phyloP scores from a whole-genome alignment of 768 basidiomycete species.

The Brasilioporus rufonigricans region DNA sequence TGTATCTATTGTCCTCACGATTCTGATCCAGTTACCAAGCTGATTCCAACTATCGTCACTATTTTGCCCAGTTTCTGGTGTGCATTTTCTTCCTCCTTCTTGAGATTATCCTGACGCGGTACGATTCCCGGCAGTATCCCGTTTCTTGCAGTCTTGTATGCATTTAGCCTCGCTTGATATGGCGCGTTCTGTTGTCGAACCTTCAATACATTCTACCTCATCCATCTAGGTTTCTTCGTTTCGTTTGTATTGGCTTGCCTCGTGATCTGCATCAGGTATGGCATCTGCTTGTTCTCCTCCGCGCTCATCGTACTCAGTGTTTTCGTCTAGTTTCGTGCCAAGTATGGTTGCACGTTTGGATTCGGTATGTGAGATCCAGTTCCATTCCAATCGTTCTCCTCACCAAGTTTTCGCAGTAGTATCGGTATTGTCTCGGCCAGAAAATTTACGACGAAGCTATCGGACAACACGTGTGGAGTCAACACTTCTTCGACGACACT shows the following conservation, averaged over 20 bases:
- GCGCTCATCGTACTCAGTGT: background rate
- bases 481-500: constrained; percentile 10
- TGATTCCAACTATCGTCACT: constrained; percentile 12
- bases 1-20: background rate
- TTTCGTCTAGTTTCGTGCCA: background rate
- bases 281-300: background rate
- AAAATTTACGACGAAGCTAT: constrained; percentile 9
- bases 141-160: background rate
- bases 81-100: background rate
- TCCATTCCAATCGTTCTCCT: background rate
- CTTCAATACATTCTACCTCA: background rate
- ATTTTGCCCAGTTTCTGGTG: no score
- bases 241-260: background rate
- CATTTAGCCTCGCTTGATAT: background rate
- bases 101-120: background rate
- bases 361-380: background rate
- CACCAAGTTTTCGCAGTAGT: background rate
- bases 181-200: background rate
- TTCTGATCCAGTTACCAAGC: background rate
- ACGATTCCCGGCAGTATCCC: background rate
- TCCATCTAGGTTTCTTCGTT: background rate
- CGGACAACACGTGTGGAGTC: constrained; percentile 7
- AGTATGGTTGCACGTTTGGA: background rate
- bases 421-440: constrained; percentile 8
- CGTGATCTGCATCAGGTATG: constrained; percentile 8